These are phyloP conservation scores for Canavalia ensiformis DNA, from an alignment of 306 rosid genomes.

Conservation along the genomic window DNA sequence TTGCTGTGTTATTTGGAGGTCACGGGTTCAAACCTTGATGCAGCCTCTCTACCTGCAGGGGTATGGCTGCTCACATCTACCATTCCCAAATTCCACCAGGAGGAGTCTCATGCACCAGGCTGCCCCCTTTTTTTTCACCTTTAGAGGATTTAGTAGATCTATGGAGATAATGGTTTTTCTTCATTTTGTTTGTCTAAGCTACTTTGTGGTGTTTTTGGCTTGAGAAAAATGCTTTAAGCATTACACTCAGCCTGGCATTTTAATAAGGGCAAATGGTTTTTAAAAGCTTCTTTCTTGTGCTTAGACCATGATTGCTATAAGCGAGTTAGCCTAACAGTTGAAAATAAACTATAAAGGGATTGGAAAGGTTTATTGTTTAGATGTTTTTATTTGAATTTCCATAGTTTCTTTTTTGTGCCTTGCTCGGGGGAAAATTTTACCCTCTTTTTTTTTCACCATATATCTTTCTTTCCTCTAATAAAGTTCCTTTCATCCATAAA, in stretches of 20 bases:
- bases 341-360: not conserved
- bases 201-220: too few species aligned
- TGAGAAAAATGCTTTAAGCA: not conserved
- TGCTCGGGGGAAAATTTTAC: not conserved
- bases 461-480: not conserved
- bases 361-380: not conserved
- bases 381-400: not conserved
- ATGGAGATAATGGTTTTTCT: too few species aligned
- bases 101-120: too few species aligned
- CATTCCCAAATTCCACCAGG: too few species aligned
- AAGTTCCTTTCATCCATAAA: conserved; percentile 9
- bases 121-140: too few species aligned
- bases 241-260: not conserved
- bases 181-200: too few species aligned
- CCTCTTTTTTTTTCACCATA: not conserved
- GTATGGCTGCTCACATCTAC: too few species aligned
- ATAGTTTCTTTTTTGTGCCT: conserved; percentile 14
- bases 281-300: not conserved
- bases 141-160: too few species aligned
- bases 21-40: too few species aligned
- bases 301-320: not conserved
- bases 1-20: too few species aligned
- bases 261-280: not conserved
- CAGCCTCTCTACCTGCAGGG: too few species aligned
- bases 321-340: not conserved